Base-by-base conservation (phyloP, 1,139 yeast genomes). In the Pneumocystis sp. region DNA sequence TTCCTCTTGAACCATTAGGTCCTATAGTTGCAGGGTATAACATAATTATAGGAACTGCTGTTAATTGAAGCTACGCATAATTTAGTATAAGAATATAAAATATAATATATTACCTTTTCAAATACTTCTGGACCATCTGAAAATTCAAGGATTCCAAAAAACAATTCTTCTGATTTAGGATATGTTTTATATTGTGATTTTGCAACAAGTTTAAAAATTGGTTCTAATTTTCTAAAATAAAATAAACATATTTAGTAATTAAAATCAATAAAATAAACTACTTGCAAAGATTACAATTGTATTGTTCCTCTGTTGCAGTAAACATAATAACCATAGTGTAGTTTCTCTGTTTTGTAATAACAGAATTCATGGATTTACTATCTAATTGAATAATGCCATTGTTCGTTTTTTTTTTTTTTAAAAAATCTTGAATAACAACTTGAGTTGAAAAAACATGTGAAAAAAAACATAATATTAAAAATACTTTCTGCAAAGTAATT, bases 291-390 rank as follows among this genome's bases (percentile, higher is more conserved):
- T 50, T 12, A 15, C 57, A 50, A 12, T 25, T 6, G 21, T 50
- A 50, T 50, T 50, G n/a, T 12, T 19, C 15, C 7, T 15, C 17
- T 21, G 19, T 50, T 50, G 34, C 17, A 8, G 57, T 50, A 50
- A 50, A 50, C 57, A 50, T 50, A 50, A 50, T 29, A 50, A 50
- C 57, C 29, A 50, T 50, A 25, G 57, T n/a, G 21, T 50, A 50
- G 8, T 50, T 50, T 25, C 57, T 50, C 12, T 17, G 57, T 1
- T 91, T 90, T 40, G 78, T 77, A 67, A 90, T 79, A 40, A 87
- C 74, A 56, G 77, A 75, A 69, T 82, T 80, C 73, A 80, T 87
- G 72, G 85, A 87, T 64, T 75, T 76, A 71, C 87, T 93, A 59
- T 82, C 84, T 70, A 91, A 74, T 59, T 76, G 76, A 67, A 83